These are phyloP conservation scores for Schwanniomyces etchellsii DNA, from an alignment of 1,139 yeast species.

Conservation along the genomic window DNA sequence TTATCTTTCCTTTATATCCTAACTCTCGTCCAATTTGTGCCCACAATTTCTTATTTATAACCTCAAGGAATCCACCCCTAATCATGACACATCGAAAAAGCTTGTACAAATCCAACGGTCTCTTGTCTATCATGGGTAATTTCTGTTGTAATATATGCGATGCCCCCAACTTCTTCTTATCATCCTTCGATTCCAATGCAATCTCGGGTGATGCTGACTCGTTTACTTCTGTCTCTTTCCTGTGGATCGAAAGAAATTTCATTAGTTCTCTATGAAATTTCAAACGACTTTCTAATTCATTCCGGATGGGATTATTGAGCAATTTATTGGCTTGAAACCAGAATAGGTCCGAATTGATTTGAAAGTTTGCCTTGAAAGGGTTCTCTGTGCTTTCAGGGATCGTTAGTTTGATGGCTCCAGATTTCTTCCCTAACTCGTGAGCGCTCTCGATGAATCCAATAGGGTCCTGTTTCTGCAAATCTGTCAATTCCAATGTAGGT, in stretches of 20 bases:
- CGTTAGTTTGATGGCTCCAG: slow-evolving; percentile 73
- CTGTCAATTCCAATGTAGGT: slow-evolving; percentile 44
- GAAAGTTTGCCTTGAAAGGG: slow-evolving; percentile 32
- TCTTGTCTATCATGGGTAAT: slow-evolving; percentile 52
- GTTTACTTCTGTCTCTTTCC: slow-evolving; percentile 3
- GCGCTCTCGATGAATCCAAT: slow-evolving; percentile 45
- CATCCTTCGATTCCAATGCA: not conserved
- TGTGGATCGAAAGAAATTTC: slow-evolving; percentile 5
- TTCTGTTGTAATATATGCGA: slow-evolving; percentile 5
- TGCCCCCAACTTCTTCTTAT: not conserved
- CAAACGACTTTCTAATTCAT: slow-evolving; percentile 26
- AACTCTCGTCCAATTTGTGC: slow-evolving; percentile 68
- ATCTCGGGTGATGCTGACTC: not conserved
- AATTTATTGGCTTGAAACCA: slow-evolving; percentile 49
- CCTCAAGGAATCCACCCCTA: slow-evolving; percentile 55
- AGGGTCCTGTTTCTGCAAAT: slow-evolving; percentile 45
- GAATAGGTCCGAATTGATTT: slow-evolving; percentile 37
- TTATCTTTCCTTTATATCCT: slow-evolving; percentile 65
- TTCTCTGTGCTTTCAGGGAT: slow-evolving; percentile 41
- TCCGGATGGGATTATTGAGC: slow-evolving; percentile 21
- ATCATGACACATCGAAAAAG: slow-evolving; percentile 44
- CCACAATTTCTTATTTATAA: slow-evolving; percentile 55
- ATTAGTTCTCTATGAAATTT: slow-evolving; percentile 25
- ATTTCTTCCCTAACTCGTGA: slow-evolving; percentile 36
- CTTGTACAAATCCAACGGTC: slow-evolving; percentile 50